Conservation (phyloP, 805 yeast genomes). For the Metschnikowia gruessii region DNA sequence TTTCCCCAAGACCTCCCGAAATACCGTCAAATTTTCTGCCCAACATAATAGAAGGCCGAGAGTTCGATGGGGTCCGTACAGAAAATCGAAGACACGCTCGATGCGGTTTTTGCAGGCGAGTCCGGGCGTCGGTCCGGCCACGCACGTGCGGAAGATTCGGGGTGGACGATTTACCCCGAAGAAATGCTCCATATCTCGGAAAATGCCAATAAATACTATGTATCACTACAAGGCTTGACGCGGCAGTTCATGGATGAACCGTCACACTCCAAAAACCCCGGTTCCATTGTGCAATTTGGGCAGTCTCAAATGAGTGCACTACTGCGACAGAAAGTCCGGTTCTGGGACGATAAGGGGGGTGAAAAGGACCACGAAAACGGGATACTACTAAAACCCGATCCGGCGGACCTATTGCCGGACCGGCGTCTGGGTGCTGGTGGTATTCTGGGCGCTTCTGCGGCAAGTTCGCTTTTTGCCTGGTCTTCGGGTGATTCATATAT, state of each 20-base stretch:
- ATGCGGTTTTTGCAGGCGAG: too few species aligned
- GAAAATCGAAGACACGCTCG: too few species aligned
- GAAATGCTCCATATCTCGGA: constrained; percentile 29
- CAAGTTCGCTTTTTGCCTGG: constrained; percentile 43
- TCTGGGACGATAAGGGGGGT: constrained; percentile 17
- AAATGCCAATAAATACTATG: constrained; percentile 31
- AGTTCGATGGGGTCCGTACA: too few species aligned
- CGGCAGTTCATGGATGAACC: constrained; percentile 30
- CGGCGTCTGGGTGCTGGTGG: background rate
- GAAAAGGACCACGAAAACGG: constrained; percentile 3
- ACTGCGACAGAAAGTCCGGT: constrained; percentile 14
- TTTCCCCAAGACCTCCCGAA: too few species aligned
- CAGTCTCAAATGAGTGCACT: constrained; percentile 8
- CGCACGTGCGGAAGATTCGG: background rate
- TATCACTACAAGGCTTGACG: constrained; percentile 33
- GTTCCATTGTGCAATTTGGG: constrained; percentile 30
- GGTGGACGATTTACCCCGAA: constrained; percentile 30
- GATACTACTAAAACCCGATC: background rate
- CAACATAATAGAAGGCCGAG: too few species aligned
- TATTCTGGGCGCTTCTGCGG: constrained; percentile 11
- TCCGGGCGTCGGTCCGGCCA: background rate
- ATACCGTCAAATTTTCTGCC: too few species aligned
- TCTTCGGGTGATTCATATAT: constrained; percentile 42
- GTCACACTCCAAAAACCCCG: constrained; percentile 5
- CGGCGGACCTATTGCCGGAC: background rate